A percentile compares a stretch with the other conserved stretches of the same genome.
Conservation (phyloP, 1,284 basidiomycete species). For the Schizopora paradoxa region DNA sequence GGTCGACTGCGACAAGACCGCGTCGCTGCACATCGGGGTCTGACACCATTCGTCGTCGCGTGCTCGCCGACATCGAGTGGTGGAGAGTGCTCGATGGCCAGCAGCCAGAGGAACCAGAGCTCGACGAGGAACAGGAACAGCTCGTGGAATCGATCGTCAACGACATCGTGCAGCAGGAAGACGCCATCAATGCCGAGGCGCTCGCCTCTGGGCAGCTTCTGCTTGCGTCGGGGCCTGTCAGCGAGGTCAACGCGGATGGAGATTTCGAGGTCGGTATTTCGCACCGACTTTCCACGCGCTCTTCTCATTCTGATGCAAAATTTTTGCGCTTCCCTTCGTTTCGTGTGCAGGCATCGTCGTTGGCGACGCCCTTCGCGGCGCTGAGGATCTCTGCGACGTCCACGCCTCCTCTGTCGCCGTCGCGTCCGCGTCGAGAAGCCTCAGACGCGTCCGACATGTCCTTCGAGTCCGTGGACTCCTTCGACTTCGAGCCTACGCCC, state of each 20-base stretch:
- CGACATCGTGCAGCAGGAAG: conserved; percentile 25
- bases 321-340: not conserved
- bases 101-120: conserved; percentile 36
- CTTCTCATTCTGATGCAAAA: too few species aligned
- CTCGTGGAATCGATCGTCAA: conserved; percentile 20
- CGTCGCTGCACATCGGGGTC: conserved; percentile 45
- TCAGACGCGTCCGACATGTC: conserved; percentile 7
- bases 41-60: conserved; percentile 50
- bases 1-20: conserved; percentile 10
- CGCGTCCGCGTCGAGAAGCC: conserved; percentile 1
- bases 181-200: conserved; percentile 3
- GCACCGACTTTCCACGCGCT: too few species aligned
- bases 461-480: conserved; percentile 12
- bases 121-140: conserved; percentile 14
- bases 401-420: conserved; percentile 7
- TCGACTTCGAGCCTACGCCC: conserved; percentile 11
- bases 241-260: too few species aligned
- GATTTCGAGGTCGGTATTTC: too few species aligned
- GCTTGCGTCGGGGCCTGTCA: too few species aligned
- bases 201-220: conserved; percentile 11
- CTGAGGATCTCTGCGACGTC: conserved; percentile 14
- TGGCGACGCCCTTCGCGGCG: conserved; percentile 20
- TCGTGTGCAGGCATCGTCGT: conserved; percentile 23
- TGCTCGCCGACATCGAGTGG: conserved; percentile 80
- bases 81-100: conserved; percentile 73